Base-by-base conservation (phyloP, 2,329 filamentous ascomycete genomes). In the Alternaria solani region DNA sequence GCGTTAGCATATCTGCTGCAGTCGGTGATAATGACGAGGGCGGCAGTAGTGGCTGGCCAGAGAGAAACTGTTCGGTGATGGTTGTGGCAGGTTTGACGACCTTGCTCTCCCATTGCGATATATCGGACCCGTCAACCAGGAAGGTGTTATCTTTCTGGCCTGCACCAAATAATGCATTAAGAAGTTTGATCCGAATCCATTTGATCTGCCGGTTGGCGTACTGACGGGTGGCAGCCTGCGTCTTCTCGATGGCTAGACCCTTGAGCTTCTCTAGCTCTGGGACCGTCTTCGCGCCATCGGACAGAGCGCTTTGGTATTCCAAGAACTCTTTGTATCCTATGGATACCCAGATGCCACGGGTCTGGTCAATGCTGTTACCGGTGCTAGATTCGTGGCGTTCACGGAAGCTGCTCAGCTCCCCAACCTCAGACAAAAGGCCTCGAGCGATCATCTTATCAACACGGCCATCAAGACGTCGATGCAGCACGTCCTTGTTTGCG, bases 261-360 rank as follows among this genome's bases (percentile, higher is more conserved):
- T 86, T 88, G 14, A 93, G 76, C 18, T 81, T 81, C 20, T 85
- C 82, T 1, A 91, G 78, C 4, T 86, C 81, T 42, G 60, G 34
- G 25, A 57, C 71, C 44, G 55, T 53, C 71, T 76, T 62, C 65
- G 79, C 69, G 3, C 61, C 56, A 2, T 66, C 49, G 8, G 25
- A 20, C 4, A 79, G 63, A 5, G 76, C 78, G 11, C 62, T 41
- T 23, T 94, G 80, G 71, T 93, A 97, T 0, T 87, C 84, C 58
- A 91, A 86, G 73, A 98, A 91, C 74, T 99, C 93, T 75, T 96
- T 97, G 79, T 93, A 97, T 1, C 95, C 95, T 63, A 99, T 99
- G 1, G 94, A 95, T 54, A 96, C 91, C 93, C 94, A 99, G 43
- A 99, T 96, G 0, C 95, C 96, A 54, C 89, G 88, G 1, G 87